These are phyloP conservation scores for Marasmius fiardii DNA, from an alignment of 1,284 basidiomycete species.

Conservation along the genomic window DNA sequence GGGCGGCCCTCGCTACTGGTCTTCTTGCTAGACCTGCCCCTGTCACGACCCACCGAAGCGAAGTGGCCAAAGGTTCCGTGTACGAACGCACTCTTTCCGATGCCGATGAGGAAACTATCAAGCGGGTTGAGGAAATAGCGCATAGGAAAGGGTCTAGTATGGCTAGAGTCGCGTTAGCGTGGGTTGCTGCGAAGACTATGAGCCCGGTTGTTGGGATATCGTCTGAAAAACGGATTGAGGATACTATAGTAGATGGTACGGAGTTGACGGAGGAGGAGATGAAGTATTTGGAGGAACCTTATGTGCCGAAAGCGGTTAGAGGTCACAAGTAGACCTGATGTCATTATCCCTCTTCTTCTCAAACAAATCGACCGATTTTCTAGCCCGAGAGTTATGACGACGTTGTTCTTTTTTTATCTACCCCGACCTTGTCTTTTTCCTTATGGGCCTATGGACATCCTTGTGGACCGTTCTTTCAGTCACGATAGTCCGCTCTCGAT, in stretches of 20 bases:
- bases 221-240: conserved; percentile 10
- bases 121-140: conserved; percentile 26
- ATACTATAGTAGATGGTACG: conserved; percentile 6
- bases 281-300: conserved; percentile 14
- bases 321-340: too few relatives aligned
- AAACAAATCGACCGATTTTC: too few relatives aligned
- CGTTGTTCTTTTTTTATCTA: too few relatives aligned
- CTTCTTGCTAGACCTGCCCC: conserved; percentile 14
- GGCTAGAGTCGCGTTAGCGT: conserved; percentile 25
- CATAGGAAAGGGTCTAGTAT: conserved; percentile 22
- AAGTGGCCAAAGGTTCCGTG: conserved; percentile 2
- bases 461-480: too few relatives aligned
- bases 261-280: conserved; percentile 8
- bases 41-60: conserved; percentile 5
- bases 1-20: conserved; percentile 11
- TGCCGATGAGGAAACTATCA: conserved; percentile 22
- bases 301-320: not conserved
- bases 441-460: too few relatives aligned
- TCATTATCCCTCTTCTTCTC: too few relatives aligned
- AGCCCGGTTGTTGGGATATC: conserved; percentile 23
- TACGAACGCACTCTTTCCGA: conserved; percentile 5
- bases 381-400: too few relatives aligned
- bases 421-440: too few relatives aligned
- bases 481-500: too few relatives aligned
- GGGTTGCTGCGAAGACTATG: conserved; percentile 22